Evolutionary conservation across 1,139 yeast species (phyloP).

Genomic region (Hemisphaericaspora xylofermentans): DNA sequence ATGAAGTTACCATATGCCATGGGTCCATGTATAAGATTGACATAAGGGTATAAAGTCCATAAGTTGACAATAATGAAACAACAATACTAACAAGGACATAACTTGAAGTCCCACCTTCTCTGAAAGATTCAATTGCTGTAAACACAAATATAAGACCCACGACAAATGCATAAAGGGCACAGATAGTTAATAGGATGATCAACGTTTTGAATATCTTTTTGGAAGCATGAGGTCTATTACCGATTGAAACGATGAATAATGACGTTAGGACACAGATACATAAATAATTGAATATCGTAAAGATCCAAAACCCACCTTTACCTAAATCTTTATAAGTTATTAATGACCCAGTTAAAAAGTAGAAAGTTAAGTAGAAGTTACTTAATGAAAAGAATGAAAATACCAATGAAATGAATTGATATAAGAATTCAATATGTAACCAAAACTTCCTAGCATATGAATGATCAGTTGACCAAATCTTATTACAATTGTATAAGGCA

Average conservation of each 20-base stretch:
- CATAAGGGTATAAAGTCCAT: conserved; percentile 80
- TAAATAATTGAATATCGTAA: conserved; percentile 79
- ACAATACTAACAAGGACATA: conserved; percentile 73
- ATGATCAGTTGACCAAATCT: conserved; percentile 87
- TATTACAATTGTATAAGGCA: conserved; percentile 74
- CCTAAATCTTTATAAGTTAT: conserved; percentile 51
- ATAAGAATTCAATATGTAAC: conserved; percentile 78
- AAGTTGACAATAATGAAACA: conserved; percentile 85
- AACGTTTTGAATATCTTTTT: conserved; percentile 67
- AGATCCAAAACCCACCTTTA: conserved; percentile 73
- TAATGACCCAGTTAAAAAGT: conserved; percentile 88
- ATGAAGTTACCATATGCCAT: conserved; percentile 88
- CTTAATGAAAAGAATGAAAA: conserved; percentile 90
- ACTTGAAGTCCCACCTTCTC: conserved; percentile 43
- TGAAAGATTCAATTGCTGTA: conserved; percentile 45
- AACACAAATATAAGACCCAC: conserved; percentile 82
- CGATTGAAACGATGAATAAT: conserved; percentile 87
- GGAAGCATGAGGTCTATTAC: conserved; percentile 92
- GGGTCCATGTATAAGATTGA: conserved; percentile 86
- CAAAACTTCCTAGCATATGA: conserved; percentile 71
- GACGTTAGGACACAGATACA: conserved; percentile 80
- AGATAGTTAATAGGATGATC: conserved; percentile 68
- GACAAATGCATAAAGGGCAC: conserved; percentile 78
- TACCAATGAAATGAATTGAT: conserved; percentile 71
- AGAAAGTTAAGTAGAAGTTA: conserved; percentile 86